Evolutionary conservation across 148 eudicot species (phyloP).

Genomic region (Rhododendron ovatum): DNA sequence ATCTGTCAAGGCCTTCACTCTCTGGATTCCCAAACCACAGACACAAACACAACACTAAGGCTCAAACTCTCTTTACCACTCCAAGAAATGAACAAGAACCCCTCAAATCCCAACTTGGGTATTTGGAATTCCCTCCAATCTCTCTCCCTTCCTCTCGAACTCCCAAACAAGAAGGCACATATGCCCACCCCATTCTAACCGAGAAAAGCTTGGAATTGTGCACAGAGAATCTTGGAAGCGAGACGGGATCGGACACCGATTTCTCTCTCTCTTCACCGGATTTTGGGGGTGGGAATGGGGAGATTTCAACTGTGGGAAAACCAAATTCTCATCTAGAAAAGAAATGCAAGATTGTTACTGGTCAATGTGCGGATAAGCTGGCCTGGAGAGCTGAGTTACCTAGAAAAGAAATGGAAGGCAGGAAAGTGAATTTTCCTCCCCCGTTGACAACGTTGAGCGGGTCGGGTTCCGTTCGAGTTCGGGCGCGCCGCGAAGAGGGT

Average conservation of each 20-base stretch:
- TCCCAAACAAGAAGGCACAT: background rate
- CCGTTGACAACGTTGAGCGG: slow-evolving; percentile 60
- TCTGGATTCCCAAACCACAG: slow-evolving; percentile 21
- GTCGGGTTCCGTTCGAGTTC: slow-evolving; percentile 30
- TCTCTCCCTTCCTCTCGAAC: background rate
- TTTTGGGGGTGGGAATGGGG: background rate
- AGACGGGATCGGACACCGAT: slow-evolving; percentile 36
- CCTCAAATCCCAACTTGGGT: background rate
- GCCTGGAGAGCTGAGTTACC: background rate
- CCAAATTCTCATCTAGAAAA: background rate
- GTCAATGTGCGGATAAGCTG: background rate
- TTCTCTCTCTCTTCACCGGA: slow-evolving; percentile 2
- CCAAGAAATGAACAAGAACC: background rate
- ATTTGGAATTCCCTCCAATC: background rate
- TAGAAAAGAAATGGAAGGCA: background rate
- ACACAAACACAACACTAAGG: background rate
- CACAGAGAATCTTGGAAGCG: slow-evolving; percentile 50
- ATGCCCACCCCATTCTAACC: slow-evolving; percentile 35
- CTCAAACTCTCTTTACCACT: slow-evolving; percentile 23
- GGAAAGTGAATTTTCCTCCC: slow-evolving; percentile 39
- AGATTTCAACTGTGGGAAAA: background rate
- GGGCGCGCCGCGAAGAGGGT: slow-evolving; percentile 43
- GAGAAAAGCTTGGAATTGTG: slow-evolving; percentile 39
- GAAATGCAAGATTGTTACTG: background rate
- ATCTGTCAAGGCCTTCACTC: slow-evolving; percentile 33